Evolutionary conservation across 2,329 filamentous ascomycete genomes (phyloP), one percentile per base, ranked within the genome.

Genomic region (Trichophyton schoenleinii): DNA sequence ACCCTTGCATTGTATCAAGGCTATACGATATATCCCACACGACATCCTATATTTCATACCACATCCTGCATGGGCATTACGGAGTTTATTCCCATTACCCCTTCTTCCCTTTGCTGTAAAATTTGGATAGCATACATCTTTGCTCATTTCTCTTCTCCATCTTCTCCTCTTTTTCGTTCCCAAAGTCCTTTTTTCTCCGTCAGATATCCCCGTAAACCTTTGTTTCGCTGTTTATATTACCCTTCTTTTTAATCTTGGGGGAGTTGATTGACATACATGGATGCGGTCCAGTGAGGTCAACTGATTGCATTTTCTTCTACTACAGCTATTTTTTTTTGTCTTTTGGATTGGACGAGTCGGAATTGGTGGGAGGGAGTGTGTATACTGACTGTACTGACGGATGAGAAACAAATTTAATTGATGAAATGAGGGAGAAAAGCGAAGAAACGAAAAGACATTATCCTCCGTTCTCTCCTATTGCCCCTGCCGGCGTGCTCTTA

Each of bases 141-240:
- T 52, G 18, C 18, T n/a, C 5, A 3, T 53, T 20, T 22, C 13
- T 31, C 28, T n/a, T 34, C 18, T 22, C 48, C n/a, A n/a, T 53
- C 9, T 31, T 52, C 15, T 13, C 18, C 18, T 22, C 18, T n/a
- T 22, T 9, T 22, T 52, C 8, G 2, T 52, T 28, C 9, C 34
- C 34, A 9, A 38, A 13, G 8, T 38, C 34, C 9, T 13, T 38
- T 38, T 53, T 28, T 53, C 28, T 28, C 49, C n/a, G 49, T 31
- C 49, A 53, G 22, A 53, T 53, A 53, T 53, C 49, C 49, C 49
- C 49, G 7, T 53, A 53, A 31, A 53, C 49, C 11, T 53, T 53
- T 53, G 49, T 31, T 53, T 44, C 49, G n/a, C 31, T 34, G 49
- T 34, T 53, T 22, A 53, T 53, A 53, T 53, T 53, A 25, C 20